Conservation (phyloP, 805 yeast species). For the Teunomyces funiuensis region DNA sequence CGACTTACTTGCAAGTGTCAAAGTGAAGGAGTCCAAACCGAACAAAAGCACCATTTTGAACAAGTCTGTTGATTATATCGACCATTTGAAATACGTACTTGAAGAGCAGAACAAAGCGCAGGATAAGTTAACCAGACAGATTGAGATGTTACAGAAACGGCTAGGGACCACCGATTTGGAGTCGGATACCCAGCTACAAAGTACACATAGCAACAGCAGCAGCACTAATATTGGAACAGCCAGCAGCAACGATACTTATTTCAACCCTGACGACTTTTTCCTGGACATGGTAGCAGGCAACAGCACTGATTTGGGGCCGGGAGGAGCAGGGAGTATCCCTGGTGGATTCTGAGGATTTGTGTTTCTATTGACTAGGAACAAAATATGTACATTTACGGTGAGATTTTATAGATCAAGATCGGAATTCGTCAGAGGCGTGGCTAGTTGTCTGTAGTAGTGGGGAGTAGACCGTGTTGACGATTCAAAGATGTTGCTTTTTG, state of each 20-base stretch:
- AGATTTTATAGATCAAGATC: constrained; percentile 3
- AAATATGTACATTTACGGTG: constrained; percentile 3
- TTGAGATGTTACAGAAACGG: constrained; percentile 6
- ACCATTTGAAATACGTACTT: constrained; percentile 61
- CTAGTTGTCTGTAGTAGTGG: constrained; percentile 1
- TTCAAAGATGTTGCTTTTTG: background rate
- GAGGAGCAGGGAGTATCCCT: background rate
- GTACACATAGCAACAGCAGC: constrained; percentile 3
- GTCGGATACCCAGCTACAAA: background rate
- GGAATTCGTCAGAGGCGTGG: background rate
- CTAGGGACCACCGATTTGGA: background rate
- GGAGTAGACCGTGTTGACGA: background rate
- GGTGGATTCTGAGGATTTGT: background rate
- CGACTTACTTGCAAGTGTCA: constrained; percentile 39
- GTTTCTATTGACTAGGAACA: constrained; percentile 5
- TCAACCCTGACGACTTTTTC: constrained; percentile 25
- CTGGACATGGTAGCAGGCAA: constrained; percentile 16
- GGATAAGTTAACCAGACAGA: constrained; percentile 28
- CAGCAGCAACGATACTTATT: constrained; percentile 8
- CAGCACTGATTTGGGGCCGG: constrained; percentile 2
- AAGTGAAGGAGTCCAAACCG: constrained; percentile 68
- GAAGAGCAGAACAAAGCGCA: constrained; percentile 53
- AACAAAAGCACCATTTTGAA: constrained; percentile 78
- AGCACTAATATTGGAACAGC: constrained; percentile 5
- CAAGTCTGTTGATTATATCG: constrained; percentile 78